Evolutionary conservation across 768 basidiomycete species (phyloP).

Genomic region (Pleurotus tuoliensis): DNA sequence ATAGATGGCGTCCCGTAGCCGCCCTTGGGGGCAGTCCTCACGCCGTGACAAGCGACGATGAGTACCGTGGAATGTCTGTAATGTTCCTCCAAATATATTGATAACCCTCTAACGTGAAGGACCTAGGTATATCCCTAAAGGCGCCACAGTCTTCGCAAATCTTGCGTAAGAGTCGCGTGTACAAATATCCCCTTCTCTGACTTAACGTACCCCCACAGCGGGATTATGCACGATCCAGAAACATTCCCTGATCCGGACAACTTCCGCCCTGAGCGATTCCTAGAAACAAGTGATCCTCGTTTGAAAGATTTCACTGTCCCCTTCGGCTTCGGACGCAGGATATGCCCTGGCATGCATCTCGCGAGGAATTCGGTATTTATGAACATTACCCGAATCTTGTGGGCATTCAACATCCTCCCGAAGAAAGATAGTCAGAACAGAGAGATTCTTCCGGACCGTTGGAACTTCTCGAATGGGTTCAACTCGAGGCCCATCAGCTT

Average conservation of each 20-base stretch:
- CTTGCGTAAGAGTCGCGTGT: slow-evolving; percentile 17
- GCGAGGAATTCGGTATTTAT: slow-evolving; percentile 31
- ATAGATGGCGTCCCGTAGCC: slow-evolving; percentile 30
- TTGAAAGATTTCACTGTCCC: slow-evolving; percentile 28
- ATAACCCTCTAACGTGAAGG: neutral
- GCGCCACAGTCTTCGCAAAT: slow-evolving; percentile 33
- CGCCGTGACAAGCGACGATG: slow-evolving; percentile 33
- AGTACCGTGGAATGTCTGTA: slow-evolving; percentile 31
- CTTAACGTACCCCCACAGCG: slow-evolving; percentile 15
- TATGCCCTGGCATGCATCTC: slow-evolving; percentile 34
- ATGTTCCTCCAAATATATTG: neutral
- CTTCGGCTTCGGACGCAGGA: slow-evolving; percentile 38
- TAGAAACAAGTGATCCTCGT: slow-evolving; percentile 23
- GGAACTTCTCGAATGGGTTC: slow-evolving; percentile 30
- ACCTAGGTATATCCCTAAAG: slow-evolving; percentile 30
- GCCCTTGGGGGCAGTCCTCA: slow-evolving; percentile 32
- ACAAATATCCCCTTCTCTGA: neutral
- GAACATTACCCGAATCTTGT: slow-evolving; percentile 31
- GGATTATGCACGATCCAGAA: slow-evolving; percentile 25
- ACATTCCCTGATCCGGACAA: slow-evolving; percentile 31
- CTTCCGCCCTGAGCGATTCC: slow-evolving; percentile 38
- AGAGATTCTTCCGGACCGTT: slow-evolving; percentile 18
- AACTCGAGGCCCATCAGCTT: slow-evolving; percentile 29
- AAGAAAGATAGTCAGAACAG: slow-evolving; percentile 15
- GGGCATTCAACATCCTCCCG: slow-evolving; percentile 29